Evolutionary conservation across 2,329 filamentous ascomycete species (phyloP), one percentile per base, ranked within the genome.

Genomic region (Trichophyton simii): DNA sequence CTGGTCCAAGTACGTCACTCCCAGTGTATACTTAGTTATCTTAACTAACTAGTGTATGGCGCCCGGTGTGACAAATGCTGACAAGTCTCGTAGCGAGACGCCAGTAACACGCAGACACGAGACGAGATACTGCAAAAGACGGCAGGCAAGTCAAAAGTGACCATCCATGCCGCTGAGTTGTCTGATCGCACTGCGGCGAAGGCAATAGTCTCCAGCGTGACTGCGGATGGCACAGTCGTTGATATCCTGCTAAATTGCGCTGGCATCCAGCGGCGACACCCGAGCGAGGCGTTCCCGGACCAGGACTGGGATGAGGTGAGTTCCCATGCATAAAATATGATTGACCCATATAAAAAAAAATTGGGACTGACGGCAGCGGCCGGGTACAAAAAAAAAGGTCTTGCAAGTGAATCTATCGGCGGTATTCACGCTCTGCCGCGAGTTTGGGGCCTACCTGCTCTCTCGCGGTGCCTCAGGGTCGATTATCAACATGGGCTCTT

Each of bases 201-300:
- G 60, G 68, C 65, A 25, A 72, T 78, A 57, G 70, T 77, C 22
- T 74, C 76, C 31, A 63, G 71, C 1, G 63, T 79, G 13, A 68
- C 70, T 9, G 68, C 68, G 57, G 71, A 75, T 59, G 76, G 75
- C 8, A 75, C 79, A 65, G 80, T 85, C 71, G 83, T 95, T 65
- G 82, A 88, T 70, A 88, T 95, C 69, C 82, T 95, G 6, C 77
- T 95, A 67, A 95, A 91, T 77, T 92, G 88, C 75, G 91, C 88
- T 18, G 91, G 91, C 28, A 91, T 95, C 70, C 91, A 95, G 74
- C 81, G 85, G 64, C 81, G 90, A 13, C 87, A 94, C 72, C 83
- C 88, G 0, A 84, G 86, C 50, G 83, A 90, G 67, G 73, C 81
- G 63, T 95, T 95, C 70, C 89, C 89, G 0, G 83, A 87, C 70